These are phyloP conservation scores for Prunus fruticosa DNA, from an alignment of 306 rosid species.

Conservation along the genomic window DNA sequence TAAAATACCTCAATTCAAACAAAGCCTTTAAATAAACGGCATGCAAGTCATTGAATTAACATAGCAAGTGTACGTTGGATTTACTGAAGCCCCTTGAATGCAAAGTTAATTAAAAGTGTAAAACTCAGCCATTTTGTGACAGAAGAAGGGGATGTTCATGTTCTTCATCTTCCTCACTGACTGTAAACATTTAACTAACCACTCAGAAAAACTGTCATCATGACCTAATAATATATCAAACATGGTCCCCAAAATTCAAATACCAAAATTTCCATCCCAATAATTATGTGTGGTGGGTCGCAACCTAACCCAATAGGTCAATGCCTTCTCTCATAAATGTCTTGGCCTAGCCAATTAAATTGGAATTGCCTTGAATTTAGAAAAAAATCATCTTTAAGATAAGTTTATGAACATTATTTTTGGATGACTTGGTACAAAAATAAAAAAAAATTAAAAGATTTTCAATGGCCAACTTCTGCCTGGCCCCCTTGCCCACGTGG, in stretches of 20 bases:
- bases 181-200: too few species aligned
- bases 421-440: background rate
- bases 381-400: background rate
- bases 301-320: constrained; percentile 52
- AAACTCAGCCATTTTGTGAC: background rate
- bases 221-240: constrained; percentile 8
- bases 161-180: too few species aligned
- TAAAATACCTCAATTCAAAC: too few species aligned
- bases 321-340: constrained; percentile 58
- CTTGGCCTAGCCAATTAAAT: constrained; percentile 26
- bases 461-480: background rate
- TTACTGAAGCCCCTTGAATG: background rate
- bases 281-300: constrained; percentile 51
- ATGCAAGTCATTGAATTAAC: background rate
- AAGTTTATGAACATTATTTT: constrained; percentile 5
- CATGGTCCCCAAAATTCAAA: background rate
- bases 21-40: background rate
- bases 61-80: background rate
- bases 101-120: background rate
- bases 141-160: too few species aligned
- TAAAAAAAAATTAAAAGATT: background rate
- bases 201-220: background rate
- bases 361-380: background rate
- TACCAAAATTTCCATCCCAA: constrained; percentile 36
- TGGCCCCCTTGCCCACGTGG: constrained; percentile 33